Conservation (phyloP, 495 filamentous ascomycete species). For the Astrothelium macrocarpum region DNA sequence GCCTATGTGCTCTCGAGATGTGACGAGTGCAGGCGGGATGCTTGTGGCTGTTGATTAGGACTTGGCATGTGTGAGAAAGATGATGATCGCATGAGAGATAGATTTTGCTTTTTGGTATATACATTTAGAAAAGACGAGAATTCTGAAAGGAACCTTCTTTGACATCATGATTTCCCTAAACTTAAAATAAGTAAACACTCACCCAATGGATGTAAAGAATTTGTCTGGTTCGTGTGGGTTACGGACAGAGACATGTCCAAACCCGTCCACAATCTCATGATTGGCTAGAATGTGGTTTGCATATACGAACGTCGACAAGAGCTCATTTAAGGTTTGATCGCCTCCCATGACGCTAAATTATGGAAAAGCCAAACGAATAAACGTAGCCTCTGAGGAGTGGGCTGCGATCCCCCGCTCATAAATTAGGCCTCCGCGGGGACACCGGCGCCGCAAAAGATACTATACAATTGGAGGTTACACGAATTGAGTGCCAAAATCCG, state of each 20-base stretch:
- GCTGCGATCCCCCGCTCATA: too few relatives aligned
- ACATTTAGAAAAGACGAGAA: neutral
- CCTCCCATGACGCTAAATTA: too few relatives aligned
- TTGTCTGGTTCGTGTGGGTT: conserved; percentile 28
- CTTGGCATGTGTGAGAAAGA: neutral
- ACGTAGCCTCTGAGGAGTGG: too few relatives aligned
- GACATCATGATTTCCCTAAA: neutral
- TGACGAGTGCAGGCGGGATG: conserved; percentile 28
- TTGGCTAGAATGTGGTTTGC: neutral
- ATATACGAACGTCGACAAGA: neutral
- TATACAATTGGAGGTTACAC: too few relatives aligned
- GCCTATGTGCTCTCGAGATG: conserved; percentile 23
- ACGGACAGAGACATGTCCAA: conserved; percentile 31
- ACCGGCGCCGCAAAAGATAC: too few relatives aligned
- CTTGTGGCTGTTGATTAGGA: conserved; percentile 9
- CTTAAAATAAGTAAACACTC: neutral
- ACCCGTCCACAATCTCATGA: neutral
- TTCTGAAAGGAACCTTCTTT: neutral
- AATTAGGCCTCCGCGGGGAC: too few relatives aligned
- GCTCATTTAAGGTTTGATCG: neutral
- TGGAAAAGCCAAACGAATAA: too few relatives aligned
- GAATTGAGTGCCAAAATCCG: too few relatives aligned
- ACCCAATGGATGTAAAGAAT: conserved; percentile 24
- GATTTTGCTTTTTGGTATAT: neutral
- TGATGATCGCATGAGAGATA: neutral